Conservation (phyloP, 176 grass and related monocot genomes). For the Carex littledalei region DNA sequence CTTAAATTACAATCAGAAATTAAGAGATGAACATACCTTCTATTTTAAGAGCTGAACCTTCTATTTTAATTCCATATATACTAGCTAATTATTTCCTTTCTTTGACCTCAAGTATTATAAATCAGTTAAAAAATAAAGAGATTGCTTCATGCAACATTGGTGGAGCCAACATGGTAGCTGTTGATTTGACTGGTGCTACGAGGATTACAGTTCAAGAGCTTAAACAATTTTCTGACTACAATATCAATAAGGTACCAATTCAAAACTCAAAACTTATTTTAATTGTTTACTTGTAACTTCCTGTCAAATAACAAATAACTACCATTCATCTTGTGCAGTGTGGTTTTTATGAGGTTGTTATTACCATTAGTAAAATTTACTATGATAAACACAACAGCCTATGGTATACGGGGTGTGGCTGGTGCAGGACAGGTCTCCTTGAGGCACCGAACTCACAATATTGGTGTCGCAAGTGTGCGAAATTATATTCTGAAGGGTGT, state of each 20-base stretch:
- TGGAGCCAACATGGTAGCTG: neutral
- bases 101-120: neutral
- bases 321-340: no score
- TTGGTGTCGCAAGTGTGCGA: neutral
- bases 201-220: neutral
- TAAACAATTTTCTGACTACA: neutral
- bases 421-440: neutral
- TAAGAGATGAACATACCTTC: no score
- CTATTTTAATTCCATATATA: no score
- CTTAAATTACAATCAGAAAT: no score
- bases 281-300: no score
- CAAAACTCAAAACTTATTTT: neutral
- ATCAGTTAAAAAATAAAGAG: neutral
- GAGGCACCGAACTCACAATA: neutral
- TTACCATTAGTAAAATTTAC: neutral
- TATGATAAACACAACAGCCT: neutral
- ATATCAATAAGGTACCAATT: neutral
- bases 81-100: neutral
- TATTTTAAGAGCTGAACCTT: no score
- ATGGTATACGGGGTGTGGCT: neutral
- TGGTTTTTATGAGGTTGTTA: neutral
- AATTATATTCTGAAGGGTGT: neutral
- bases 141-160: neutral
- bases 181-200: neutral
- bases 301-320: no score